phyloP scores from a whole-genome alignment of 164 flowering plant species.

The Macadamia tetraphylla region DNA sequence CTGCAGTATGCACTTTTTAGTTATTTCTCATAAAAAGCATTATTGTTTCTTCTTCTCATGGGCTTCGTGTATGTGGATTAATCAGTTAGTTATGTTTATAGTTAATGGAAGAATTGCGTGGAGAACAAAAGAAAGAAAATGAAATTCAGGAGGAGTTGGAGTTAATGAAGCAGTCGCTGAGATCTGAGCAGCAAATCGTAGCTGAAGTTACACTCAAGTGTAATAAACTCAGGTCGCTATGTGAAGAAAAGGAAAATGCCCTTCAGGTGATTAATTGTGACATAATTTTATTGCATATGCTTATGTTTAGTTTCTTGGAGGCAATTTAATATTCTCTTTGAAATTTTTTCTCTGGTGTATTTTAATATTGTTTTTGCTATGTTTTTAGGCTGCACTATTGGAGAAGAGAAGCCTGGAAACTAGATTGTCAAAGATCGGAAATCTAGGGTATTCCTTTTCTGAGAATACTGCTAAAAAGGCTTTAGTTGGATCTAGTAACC shows the following conservation, averaged over 20 bases:
- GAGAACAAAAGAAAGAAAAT: conserved; percentile 52
- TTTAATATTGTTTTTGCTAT: background rate
- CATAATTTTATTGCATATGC: background rate
- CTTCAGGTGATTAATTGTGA: conserved; percentile 49
- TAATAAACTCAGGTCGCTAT: conserved; percentile 48
- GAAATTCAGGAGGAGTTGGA: conserved; percentile 65
- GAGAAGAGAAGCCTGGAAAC: conserved; percentile 62
- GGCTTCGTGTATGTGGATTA: background rate
- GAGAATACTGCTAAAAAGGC: conserved; percentile 42
- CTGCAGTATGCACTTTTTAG: no score
- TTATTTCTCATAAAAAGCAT: no score
- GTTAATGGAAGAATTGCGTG: conserved; percentile 66
- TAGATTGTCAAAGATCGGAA: conserved; percentile 39
- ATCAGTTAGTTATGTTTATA: conserved; percentile 20
- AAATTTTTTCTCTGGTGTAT: no score
- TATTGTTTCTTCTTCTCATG: background rate
- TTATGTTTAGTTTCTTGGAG: background rate
- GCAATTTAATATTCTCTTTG: background rate
- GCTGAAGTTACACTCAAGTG: conserved; percentile 41
- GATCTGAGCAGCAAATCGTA: conserved; percentile 46
- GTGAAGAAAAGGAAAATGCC: conserved; percentile 61
- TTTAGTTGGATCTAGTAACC: conserved; percentile 34
- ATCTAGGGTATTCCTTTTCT: conserved; percentile 16
- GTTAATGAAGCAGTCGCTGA: conserved; percentile 46
- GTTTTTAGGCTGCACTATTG: conserved; percentile 44